Evolutionary conservation across 257 asterid genomes (phyloP), one percentile per base, ranked within the genome.

Genomic region (Petunia secreta): DNA sequence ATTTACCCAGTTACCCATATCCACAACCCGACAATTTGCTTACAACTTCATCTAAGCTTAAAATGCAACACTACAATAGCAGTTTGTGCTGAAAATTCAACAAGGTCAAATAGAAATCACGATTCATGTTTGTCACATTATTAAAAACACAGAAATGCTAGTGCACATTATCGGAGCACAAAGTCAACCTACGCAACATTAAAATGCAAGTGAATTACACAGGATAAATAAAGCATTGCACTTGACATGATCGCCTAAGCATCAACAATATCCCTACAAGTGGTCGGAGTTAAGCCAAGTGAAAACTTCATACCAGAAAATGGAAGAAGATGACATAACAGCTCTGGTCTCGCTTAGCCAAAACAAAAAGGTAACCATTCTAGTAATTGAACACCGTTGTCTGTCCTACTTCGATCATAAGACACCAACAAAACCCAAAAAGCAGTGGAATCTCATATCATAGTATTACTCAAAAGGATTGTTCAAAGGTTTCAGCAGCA

Each of bases 401-500:
- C 53, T 55, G 46, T 63, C 46, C 52, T 77, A 65, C 73, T 62
- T 5, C 58, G 75, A 79, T 67, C 80, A 77, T 79, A 82, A 63
- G 64, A 63, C 59, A 69, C n/a, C 39, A 80, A 39, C 5, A 43
- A 76, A 75, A 9, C 25, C 59, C 37, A 44, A 43, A 68, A 16
- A 50, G 37, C n/a, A 48, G 59, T 43, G 59, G 79, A 53, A 41
- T 50, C 68, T 63, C 75, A 39, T 46, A 4, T n/a, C 78, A 41
- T 55, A 43, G 58, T 14, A 66, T 25, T 25, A 59, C 69, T 85
- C 82, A 89, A 84, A 85, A 34, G 83, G 87, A 81, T 14, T 82
- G 91, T 84, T 90, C 93, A 66, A 87, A 85, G 77, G 89, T 82
- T 68, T 91, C 95, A 43, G 91, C 85, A 59, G 79, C 83, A 64